These are phyloP conservation scores for Xylariaceae sp. DNA, from an alignment of 2,329 filamentous ascomycete species.

Conservation along the genomic window DNA sequence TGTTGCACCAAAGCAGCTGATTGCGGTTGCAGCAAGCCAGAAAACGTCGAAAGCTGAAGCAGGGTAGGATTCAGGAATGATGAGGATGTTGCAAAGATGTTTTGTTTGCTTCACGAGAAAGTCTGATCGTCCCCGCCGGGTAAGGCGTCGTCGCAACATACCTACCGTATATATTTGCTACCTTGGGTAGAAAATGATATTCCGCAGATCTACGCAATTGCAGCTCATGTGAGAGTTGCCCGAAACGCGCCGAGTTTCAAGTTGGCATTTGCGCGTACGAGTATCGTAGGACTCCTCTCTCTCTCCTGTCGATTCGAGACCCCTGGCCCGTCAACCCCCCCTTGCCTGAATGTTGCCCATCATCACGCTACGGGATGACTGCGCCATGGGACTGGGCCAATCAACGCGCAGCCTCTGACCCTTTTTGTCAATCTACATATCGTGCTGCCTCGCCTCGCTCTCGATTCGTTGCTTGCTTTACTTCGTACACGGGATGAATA, in stretches of 20 bases:
- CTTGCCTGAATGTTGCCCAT: slow-evolving; percentile 13
- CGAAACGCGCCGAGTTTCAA: slow-evolving; percentile 33
- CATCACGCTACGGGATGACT: slow-evolving; percentile 22
- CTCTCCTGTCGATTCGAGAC: slow-evolving; percentile 12
- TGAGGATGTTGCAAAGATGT: neutral
- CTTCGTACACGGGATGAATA: neutral
- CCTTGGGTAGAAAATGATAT: neutral
- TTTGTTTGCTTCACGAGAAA: neutral
- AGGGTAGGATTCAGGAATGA: neutral
- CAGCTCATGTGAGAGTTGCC: slow-evolving; percentile 17
- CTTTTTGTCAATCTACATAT: slow-evolving; percentile 6
- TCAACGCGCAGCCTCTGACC: slow-evolving; percentile 18
- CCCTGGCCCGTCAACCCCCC: slow-evolving; percentile 18
- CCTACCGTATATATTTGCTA: too few species aligned
- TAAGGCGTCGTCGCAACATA: neutral
- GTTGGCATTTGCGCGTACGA: slow-evolving; percentile 24
- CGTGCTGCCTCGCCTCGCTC: neutral
- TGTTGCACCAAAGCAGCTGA: neutral
- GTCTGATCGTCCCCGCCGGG: neutral
- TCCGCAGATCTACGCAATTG: neutral
- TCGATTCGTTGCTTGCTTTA: neutral
- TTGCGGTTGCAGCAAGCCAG: neutral
- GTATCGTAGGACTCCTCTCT: too few species aligned
- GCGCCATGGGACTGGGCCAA: slow-evolving; percentile 21
- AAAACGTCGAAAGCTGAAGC: neutral